phyloP scores from a whole-genome alignment of 1,284 basidiomycete species.

The Fomitopsis schrenkii region DNA sequence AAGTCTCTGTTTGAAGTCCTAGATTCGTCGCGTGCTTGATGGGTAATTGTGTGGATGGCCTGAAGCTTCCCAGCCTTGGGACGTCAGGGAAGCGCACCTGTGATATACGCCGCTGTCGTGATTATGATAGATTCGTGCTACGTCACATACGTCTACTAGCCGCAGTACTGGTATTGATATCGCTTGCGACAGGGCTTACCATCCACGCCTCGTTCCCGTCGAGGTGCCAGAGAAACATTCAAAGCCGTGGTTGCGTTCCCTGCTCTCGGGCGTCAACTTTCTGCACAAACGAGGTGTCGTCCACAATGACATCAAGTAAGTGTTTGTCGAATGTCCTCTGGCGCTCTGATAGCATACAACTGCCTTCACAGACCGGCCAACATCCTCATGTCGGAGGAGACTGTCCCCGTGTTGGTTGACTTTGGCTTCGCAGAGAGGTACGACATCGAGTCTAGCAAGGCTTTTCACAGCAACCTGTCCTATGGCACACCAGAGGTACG shows the following conservation, averaged over 20 bases:
- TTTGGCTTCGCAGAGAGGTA: conserved; percentile 91
- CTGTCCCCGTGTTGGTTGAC: conserved; percentile 82
- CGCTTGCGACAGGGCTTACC: conserved; percentile 53
- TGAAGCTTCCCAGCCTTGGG: neutral
- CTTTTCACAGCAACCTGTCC: conserved; percentile 79
- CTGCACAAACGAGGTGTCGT: conserved; percentile 85
- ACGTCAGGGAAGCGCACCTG: too few relatives aligned
- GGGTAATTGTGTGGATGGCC: too few relatives aligned
- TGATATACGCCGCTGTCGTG: neutral
- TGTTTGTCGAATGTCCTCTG: conserved; percentile 4
- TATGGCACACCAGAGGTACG: conserved; percentile 88
- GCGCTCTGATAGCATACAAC: neutral
- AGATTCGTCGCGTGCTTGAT: too few relatives aligned
- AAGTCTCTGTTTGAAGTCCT: too few relatives aligned
- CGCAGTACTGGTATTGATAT: neutral
- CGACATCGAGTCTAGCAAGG: conserved; percentile 50
- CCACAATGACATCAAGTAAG: conserved; percentile 93
- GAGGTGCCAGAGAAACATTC: conserved; percentile 76
- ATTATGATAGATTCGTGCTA: neutral
- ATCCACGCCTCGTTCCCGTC: conserved; percentile 77
- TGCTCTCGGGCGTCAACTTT: conserved; percentile 86
- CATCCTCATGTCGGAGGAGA: conserved; percentile 72
- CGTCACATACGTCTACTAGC: conserved; percentile 6
- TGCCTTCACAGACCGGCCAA: conserved; percentile 70
- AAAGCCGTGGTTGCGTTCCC: conserved; percentile 79